Percentiles rank a stretch among this genome's conserved stretches.
phyloP scores from a whole-genome alignment of 176 grass and related monocot genomes.

The Zizania latifolia region DNA sequence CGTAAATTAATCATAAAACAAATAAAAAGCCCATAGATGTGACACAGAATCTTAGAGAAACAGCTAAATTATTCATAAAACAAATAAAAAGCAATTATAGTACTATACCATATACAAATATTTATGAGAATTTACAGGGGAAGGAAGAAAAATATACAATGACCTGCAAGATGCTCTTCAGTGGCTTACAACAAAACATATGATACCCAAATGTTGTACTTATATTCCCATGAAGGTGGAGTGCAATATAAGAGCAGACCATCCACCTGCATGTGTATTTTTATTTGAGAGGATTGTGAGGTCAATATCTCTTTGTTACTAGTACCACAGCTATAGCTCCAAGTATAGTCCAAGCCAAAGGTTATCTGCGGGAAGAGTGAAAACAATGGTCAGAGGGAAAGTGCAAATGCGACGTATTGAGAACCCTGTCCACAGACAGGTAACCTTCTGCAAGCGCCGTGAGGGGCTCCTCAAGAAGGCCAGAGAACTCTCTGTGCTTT shows the following conservation, averaged over 20 bases:
- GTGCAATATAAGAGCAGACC: slow-evolving; percentile 32
- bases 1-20: no score
- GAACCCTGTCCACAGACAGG: slow-evolving; percentile 42
- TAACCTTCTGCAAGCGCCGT: slow-evolving; percentile 47
- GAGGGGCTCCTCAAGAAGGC: slow-evolving; percentile 51
- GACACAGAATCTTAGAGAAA: slow-evolving; percentile 24
- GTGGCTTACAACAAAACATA: slow-evolving; percentile 11
- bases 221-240: slow-evolving; percentile 30
- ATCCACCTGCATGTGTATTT: slow-evolving; percentile 6
- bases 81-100: background rate
- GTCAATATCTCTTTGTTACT: slow-evolving; percentile 7
- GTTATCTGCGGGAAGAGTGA: slow-evolving; percentile 18
- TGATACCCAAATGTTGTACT: slow-evolving; percentile 4
- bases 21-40: no score
- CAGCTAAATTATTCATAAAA: slow-evolving; percentile 12
- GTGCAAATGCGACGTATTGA: slow-evolving; percentile 42
- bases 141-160: slow-evolving; percentile 31
- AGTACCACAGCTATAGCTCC: slow-evolving; percentile 9
- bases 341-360: slow-evolving; percentile 28
- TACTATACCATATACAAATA: slow-evolving; percentile 23
- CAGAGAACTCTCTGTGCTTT: slow-evolving; percentile 48
- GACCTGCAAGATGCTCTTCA: slow-evolving; percentile 25
- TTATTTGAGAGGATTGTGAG: background rate
- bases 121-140: slow-evolving; percentile 25
- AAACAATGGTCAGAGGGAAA: slow-evolving; percentile 50